Conservation (phyloP, 2,329 filamentous ascomycete species). For the Clarireedia paspali region DNA sequence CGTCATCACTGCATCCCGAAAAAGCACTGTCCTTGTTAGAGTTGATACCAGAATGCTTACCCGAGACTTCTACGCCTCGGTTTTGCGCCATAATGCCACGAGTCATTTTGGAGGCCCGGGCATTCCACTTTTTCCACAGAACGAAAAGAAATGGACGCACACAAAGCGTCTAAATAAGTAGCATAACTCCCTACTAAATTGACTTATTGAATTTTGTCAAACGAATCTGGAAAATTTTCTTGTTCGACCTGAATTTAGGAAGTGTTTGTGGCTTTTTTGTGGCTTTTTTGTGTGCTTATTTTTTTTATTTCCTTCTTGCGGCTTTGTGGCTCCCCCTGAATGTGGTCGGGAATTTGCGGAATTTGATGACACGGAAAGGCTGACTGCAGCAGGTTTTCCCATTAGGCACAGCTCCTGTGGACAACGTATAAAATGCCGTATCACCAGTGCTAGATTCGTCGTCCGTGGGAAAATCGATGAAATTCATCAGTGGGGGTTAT, state of each 20-base stretch:
- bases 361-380: neutral
- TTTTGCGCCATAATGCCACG: neutral
- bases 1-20: neutral
- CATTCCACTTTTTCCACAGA: conserved; percentile 3
- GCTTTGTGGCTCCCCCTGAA: neutral
- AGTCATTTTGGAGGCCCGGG: neutral
- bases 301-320: neutral
- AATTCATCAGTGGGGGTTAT: neutral
- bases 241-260: neutral
- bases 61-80: neutral
- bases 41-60: neutral
- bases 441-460: no score
- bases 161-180: neutral
- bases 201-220: neutral
- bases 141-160: neutral
- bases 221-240: neutral
- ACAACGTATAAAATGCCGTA: no score
- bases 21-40: neutral
- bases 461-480: neutral
- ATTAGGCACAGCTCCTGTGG: neutral
- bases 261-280: no score
- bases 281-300: neutral
- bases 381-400: neutral
- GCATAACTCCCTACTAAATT: neutral
- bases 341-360: neutral